These are phyloP conservation scores for Lachnellula occidentalis DNA, from an alignment of 2,329 filamentous ascomycete species.

Conservation along the genomic window DNA sequence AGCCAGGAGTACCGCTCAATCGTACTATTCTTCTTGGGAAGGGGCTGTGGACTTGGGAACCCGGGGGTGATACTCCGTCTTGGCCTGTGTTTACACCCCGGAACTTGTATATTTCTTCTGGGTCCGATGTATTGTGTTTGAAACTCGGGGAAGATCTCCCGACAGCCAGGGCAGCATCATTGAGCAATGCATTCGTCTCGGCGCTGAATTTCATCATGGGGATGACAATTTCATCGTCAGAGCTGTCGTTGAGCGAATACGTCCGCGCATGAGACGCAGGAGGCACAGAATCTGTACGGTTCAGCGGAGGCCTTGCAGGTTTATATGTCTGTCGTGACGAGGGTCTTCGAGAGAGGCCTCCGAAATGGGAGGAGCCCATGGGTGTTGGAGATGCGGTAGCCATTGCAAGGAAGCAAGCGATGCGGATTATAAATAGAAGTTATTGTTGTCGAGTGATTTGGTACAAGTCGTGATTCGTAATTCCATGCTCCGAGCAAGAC, in stretches of 20 bases:
- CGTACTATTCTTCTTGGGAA: conserved; percentile 28
- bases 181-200: conserved; percentile 79
- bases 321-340: conserved; percentile 49
- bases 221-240: conserved; percentile 86
- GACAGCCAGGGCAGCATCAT: conserved; percentile 43
- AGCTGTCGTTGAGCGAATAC: conserved; percentile 69
- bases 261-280: conserved; percentile 35
- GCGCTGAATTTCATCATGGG: conserved; percentile 86
- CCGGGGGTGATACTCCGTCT: conserved; percentile 11
- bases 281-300: conserved; percentile 13
- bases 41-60: conserved; percentile 22
- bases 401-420: conserved; percentile 33
- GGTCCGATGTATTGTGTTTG: conserved; percentile 15
- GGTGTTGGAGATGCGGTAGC: conserved; percentile 52
- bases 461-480: conserved; percentile 17
- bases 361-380: conserved; percentile 43
- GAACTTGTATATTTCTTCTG: conserved; percentile 7
- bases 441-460: conserved; percentile 6
- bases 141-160: conserved; percentile 20
- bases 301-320: conserved; percentile 40
- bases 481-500: conserved; percentile 22
- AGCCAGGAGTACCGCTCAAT: conserved; percentile 29
- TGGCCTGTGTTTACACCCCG: conserved; percentile 11
- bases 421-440: conserved; percentile 13
- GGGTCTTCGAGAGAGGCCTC: conserved; percentile 44